Base-by-base conservation (phyloP, 2,329 filamentous ascomycete genomes). In the Trichophyton rubrum region DNA sequence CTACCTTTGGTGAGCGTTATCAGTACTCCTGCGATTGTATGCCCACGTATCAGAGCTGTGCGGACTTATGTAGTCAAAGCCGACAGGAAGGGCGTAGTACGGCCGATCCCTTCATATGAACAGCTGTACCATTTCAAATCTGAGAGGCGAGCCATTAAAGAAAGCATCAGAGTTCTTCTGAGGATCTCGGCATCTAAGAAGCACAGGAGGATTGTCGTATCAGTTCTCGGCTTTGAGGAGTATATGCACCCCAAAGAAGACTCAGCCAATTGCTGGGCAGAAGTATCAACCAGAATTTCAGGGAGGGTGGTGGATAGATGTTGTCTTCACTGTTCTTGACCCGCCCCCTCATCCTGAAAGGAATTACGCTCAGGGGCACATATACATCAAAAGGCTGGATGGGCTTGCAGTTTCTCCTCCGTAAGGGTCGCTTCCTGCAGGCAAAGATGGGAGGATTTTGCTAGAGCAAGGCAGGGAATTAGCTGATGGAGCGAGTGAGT, bases 171-270 rank as follows among this genome's bases (percentile, higher is more conserved):
- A 9, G 7, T 57, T 45, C 57, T 64, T 43, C 55, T 64, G 3
- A 45, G 61, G 11, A 45, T 64, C n/a, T 27, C 62, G 15, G 61
- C 56, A 4, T 61, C 35, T 41, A 62, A 62, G 17, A 27, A 30
- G 3, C 55, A 63, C 33, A 51, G 62, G 40, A 58, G 59, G 30
- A 27, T 64, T 1, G 81, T 87, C 1, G 74, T 87, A 0, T 84
- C 84, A 0, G 84, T 85, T 0, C 67, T 87, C 60, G 85, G 84
- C 0, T 87, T 84, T 64, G 85, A 84, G 3, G 83, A 80, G 1
- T 86, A 84, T 67, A 67, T 66, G 0, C 85, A 86, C 66, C 84
- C 84, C 8, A 75, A 76, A 0, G 69, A 71, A 43, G 80, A 83
- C 62, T 79, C 86, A 17, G 83, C 80, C 1, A 61, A 69, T 35